Evolutionary conservation across 352 stramenopile genomes (phyloP).

Genomic region (Aphanomyces euteiches): DNA sequence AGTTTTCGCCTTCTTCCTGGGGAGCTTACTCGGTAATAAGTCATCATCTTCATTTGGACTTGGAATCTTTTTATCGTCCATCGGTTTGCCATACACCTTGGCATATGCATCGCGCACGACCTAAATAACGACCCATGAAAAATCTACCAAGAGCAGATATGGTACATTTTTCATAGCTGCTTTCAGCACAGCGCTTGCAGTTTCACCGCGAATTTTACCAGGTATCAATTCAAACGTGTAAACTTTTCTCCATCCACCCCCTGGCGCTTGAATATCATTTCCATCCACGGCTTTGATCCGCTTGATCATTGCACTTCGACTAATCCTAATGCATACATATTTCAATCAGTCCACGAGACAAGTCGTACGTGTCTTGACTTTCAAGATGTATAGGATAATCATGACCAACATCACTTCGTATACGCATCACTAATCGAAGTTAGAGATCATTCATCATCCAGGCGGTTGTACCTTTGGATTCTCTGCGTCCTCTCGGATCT

Average conservation of each 20-base stretch:
- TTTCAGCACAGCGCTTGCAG: constrained; percentile 12
- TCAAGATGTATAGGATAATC: constrained; percentile 17
- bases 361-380: constrained; percentile 19
- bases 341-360: neutral
- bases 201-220: constrained; percentile 5
- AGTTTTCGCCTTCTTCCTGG: neutral
- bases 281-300: constrained; percentile 12
- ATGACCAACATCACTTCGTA: constrained; percentile 15
- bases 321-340: constrained; percentile 1
- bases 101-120: constrained; percentile 11
- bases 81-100: neutral
- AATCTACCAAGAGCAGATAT: neutral
- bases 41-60: too few relatives aligned
- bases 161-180: constrained; percentile 25
- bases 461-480: constrained; percentile 7
- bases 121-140: neutral
- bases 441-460: neutral
- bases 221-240: constrained; percentile 23
- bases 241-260: constrained; percentile 10
- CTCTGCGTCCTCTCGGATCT: constrained; percentile 14
- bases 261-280: neutral
- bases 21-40: neutral
- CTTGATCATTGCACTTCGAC: constrained; percentile 15
- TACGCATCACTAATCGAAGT: constrained; percentile 17
- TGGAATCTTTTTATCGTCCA: too few relatives aligned